phyloP scores from a whole-genome alignment of 306 rosid species.

The Coriaria nepalensis region DNA sequence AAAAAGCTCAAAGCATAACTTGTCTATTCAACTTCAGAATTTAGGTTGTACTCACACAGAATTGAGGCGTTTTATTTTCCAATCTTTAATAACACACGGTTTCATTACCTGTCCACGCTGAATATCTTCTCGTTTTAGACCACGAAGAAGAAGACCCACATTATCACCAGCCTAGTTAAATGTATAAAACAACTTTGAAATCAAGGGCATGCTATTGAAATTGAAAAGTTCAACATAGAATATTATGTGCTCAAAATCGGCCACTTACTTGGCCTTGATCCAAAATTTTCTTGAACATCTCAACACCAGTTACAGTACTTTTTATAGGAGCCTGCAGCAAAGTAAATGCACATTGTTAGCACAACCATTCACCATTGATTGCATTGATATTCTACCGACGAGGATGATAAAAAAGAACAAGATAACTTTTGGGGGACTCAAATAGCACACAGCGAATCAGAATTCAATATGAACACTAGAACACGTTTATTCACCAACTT shows the following conservation, averaged over 20 bases:
- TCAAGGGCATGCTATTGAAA: constrained; percentile 7
- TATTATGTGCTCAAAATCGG: constrained; percentile 2
- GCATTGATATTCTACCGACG: not conserved
- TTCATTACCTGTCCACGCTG: constrained; percentile 82
- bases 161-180: constrained; percentile 82
- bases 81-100: not conserved
- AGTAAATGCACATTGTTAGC: constrained; percentile 14
- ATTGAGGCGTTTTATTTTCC: no score
- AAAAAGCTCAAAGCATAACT: no score
- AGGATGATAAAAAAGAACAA: not conserved
- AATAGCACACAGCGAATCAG: no score
- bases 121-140: constrained; percentile 85
- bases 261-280: constrained; percentile 85
- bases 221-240: not conserved
- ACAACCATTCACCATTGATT: constrained; percentile 1
- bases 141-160: constrained; percentile 99
- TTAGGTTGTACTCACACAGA: no score
- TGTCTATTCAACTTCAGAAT: no score
- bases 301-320: constrained; percentile 93
- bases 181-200: constrained; percentile 17
- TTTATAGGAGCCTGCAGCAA: constrained; percentile 67
- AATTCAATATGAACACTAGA: no score
- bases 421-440: no score
- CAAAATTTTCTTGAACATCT: constrained; percentile 97
- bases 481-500: constrained; percentile 1